Base-by-base conservation (phyloP, 257 asterid genomes). In the Penstemon barbatus region DNA sequence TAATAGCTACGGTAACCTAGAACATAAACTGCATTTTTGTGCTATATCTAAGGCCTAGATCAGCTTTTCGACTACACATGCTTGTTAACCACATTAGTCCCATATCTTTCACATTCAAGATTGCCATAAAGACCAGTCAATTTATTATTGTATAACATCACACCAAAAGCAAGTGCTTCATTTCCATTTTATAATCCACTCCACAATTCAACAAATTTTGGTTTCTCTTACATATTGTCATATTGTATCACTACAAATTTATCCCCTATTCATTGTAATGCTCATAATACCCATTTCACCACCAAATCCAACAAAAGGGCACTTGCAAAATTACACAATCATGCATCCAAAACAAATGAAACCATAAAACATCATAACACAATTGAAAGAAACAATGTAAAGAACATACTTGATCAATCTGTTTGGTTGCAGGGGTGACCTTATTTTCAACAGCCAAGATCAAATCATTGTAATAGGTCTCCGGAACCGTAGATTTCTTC, bases 401-500 rank as follows among this genome's bases (percentile, higher is more conserved):
- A 15, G 36, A n/a, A 58, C 92, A 79, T 83, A 93, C 99, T 77
- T 93, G 99, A 82, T 93, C 97, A 79, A 93, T 93, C 89, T 93
- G 99, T 73, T 87, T 91, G 69, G 99, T 89, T 5, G 99, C 99
- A 71, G 99, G 77, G 52, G 97, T 93, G 71, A 87, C 87, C 74
- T 90, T 90, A 73, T 83, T 91, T 72, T 75, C 81, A 56, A 93
- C 96, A 60, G 97, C 99, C 25, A 49, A 18, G 50, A 77, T 84
- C 81, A 93, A 75, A 78, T 93, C 99, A 71, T 77, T 75, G 78
- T 93, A 93, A 80, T 93, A 93, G 71, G 89, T 87, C 10, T 93
- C 99, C 3, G 99, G 99, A 57, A 89, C 99, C 4, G 96, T 93
- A 37, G 96, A 90, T 77, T 91, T 93, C 90, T 93, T 93, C 89